Conservation (phyloP, 768 basidiomycete species). For the Agaricus subrufescens region DNA sequence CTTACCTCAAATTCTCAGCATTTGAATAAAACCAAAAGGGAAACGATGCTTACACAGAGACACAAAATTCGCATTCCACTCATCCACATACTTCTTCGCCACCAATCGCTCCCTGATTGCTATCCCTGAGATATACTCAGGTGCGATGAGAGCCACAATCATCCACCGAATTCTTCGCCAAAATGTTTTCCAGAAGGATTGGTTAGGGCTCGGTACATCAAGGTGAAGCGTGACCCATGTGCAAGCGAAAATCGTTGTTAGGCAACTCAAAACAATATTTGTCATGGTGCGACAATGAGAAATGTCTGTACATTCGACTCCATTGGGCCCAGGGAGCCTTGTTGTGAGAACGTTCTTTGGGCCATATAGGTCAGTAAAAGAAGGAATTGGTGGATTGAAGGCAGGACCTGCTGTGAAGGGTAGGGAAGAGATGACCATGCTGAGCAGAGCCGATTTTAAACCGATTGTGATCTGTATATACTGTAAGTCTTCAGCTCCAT, state of each 20-base stretch:
- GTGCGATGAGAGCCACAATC: constrained; percentile 10
- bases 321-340: no score
- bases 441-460: no score
- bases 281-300: neutral
- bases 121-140: constrained; percentile 4
- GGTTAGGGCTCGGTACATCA: constrained; percentile 11
- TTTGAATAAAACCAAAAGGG: neutral
- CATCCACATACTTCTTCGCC: neutral
- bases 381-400: no score
- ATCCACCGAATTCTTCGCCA: constrained; percentile 1
- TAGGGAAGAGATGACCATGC: no score
- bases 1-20: neutral
- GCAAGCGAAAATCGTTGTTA: constrained; percentile 16
- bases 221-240: constrained; percentile 20
- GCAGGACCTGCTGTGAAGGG: no score
- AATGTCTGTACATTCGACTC: no score
- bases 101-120: constrained; percentile 9
- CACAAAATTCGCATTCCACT: neutral
- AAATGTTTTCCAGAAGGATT: neutral
- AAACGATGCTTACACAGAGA: neutral
- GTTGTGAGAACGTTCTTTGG: no score
- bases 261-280: constrained; percentile 17
- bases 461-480: no score
- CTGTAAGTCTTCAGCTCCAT: no score
- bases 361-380: no score